A percentile compares a stretch with the other conserved stretches of the same genome.
These are phyloP conservation scores for Solanum sejunctum DNA, from an alignment of 257 asterid species.

Conservation along the genomic window DNA sequence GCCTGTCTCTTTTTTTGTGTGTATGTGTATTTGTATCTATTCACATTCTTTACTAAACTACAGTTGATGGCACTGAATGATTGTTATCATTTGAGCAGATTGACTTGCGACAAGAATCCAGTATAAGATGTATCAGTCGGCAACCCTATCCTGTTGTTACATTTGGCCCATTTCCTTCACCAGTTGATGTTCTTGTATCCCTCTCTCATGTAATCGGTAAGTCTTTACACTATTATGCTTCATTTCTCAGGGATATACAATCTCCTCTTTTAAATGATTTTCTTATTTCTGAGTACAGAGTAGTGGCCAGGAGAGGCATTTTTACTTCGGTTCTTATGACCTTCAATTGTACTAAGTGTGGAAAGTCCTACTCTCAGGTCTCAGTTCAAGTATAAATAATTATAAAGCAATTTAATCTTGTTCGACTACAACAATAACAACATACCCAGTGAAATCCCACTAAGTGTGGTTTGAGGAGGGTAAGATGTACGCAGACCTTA, in stretches of 20 bases:
- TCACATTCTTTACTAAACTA: neutral
- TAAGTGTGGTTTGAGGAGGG: too few relatives aligned
- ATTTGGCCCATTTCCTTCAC: conserved; percentile 90
- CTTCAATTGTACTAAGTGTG: neutral
- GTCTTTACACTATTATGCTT: neutral
- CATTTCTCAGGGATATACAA: neutral
- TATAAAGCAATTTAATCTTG: neutral
- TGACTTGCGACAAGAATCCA: conserved; percentile 65
- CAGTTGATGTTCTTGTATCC: conserved; percentile 68
- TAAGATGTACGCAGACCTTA: too few relatives aligned
- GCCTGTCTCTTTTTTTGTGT: neutral
- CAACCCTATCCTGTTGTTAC: conserved; percentile 64
- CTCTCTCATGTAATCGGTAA: conserved; percentile 79
- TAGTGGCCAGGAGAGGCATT: neutral
- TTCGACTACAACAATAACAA: neutral
- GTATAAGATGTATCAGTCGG: conserved; percentile 46
- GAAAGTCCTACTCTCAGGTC: neutral
- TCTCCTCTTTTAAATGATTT: neutral
- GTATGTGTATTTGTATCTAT: neutral
- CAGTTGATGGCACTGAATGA: conserved; percentile 5
- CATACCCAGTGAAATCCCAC: too few relatives aligned
- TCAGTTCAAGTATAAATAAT: neutral
- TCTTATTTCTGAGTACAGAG: neutral
- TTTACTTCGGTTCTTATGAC: neutral
- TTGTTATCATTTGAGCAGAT: conserved; percentile 36